Evolutionary conservation across 768 basidiomycete genomes (phyloP).

Genomic region (Mycena capillaripes): DNA sequence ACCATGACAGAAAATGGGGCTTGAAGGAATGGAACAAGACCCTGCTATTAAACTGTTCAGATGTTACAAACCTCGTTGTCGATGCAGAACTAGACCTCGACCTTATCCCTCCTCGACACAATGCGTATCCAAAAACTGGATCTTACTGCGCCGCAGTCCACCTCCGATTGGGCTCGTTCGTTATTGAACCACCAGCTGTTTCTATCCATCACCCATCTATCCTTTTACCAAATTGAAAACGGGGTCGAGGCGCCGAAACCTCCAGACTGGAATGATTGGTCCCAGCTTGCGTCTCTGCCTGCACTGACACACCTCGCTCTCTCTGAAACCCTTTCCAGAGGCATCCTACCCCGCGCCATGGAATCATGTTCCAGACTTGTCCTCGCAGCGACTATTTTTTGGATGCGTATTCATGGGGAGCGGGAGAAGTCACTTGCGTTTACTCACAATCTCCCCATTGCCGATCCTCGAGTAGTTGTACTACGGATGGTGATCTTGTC

Average conservation of each 20-base stretch:
- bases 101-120: background rate
- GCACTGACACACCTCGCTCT: slow-evolving; percentile 9
- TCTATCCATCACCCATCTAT: background rate
- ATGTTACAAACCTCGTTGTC: background rate
- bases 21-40: background rate
- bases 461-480: slow-evolving; percentile 12
- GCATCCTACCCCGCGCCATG: background rate
- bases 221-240: background rate
- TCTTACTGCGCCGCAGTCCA: background rate
- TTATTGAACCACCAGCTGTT: background rate
- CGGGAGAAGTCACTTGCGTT: too few species aligned
- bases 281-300: slow-evolving; percentile 5
- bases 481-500: background rate
- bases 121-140: background rate
- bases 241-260: background rate
- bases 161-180: background rate
- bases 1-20: too few species aligned
- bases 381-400: background rate
- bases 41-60: background rate
- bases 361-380: background rate
- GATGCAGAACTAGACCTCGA: background rate
- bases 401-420: too few species aligned
- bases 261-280: background rate
- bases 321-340: background rate
- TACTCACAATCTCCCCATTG: background rate